Percentiles rank a stretch among this genome's conserved stretches.
phyloP scores from a whole-genome alignment of 1,139 yeast genomes.

The Scheffersomyces stambukii region DNA sequence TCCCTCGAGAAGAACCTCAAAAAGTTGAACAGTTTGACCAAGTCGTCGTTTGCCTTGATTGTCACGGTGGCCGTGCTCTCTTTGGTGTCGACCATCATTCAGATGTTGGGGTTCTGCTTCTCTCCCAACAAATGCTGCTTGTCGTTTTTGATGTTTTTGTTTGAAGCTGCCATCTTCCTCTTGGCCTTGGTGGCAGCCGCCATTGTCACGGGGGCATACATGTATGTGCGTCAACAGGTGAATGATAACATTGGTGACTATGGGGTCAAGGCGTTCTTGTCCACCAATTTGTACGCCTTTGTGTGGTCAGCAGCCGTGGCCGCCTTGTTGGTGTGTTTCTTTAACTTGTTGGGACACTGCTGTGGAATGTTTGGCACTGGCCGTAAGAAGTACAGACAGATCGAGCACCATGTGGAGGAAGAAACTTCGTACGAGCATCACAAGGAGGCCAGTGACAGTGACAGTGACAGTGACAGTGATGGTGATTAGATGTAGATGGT shows the following conservation, averaged over 20 bases:
- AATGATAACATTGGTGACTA: conserved; percentile 26
- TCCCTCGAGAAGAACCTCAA: conserved; percentile 28
- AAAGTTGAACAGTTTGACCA: conserved; percentile 23
- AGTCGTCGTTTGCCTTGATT: conserved; percentile 26
- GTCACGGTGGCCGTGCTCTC: conserved; percentile 25
- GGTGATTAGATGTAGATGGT: too few relatives aligned
- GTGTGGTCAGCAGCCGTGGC: conserved; percentile 40
- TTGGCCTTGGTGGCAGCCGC: conserved; percentile 31
- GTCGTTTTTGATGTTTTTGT: conserved; percentile 37
- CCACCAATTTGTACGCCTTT: conserved; percentile 42
- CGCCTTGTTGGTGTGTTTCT: conserved; percentile 27
- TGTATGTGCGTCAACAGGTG: conserved; percentile 26
- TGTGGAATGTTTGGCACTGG: conserved; percentile 38
- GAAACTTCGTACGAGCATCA: conserved; percentile 28
- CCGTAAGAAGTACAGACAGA: conserved; percentile 27
- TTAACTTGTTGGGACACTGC: conserved; percentile 42
- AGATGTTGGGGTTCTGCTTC: conserved; percentile 28
- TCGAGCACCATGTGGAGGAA: conserved; percentile 10
- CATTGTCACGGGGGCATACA: conserved; percentile 30
- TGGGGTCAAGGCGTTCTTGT: conserved; percentile 35
- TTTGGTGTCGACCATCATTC: conserved; percentile 26
- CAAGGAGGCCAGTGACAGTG: conserved; percentile 8
- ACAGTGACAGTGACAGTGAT: too few relatives aligned
- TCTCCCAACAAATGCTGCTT: conserved; percentile 37
- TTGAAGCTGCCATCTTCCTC: conserved; percentile 28